Percentiles rank a stretch among this genome's conserved stretches.
Conservation (phyloP, 768 basidiomycete genomes). For the Rhizopogon salebrosus region DNA sequence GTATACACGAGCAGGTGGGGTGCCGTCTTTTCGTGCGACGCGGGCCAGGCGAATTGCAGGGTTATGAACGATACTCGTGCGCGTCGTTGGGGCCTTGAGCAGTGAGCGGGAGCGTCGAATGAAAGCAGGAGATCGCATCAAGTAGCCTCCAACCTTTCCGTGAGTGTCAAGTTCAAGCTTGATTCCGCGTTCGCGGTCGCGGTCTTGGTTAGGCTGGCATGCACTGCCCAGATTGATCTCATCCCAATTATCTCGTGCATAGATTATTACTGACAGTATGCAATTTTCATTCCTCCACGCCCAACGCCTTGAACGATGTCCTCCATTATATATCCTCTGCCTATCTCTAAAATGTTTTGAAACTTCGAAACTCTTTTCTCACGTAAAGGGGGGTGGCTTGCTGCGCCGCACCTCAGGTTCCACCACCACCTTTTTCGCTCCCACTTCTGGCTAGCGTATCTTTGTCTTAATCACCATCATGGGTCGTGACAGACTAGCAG, state of each 20-base stretch:
- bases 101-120: slow-evolving; percentile 29
- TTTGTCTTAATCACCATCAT: slow-evolving; percentile 38
- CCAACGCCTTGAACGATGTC: no score
- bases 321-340: no score
- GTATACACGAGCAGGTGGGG: slow-evolving; percentile 6
- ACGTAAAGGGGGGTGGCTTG: neutral
- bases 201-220: no score
- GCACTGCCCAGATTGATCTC: no score
- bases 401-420: neutral
- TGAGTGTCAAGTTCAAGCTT: no score
- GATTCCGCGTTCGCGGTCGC: no score
- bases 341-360: no score
- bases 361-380: neutral
- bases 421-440: neutral
- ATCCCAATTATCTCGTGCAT: no score
- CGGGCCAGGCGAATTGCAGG: slow-evolving; percentile 13
- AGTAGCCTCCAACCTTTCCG: no score
- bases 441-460: neutral
- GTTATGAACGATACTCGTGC: slow-evolving; percentile 21
- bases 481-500: slow-evolving; percentile 74
- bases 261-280: no score
- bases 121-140: slow-evolving; percentile 34
- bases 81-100: slow-evolving; percentile 19
- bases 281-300: no score
- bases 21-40: slow-evolving; percentile 19